Conservation (phyloP, 805 yeast genomes). For the Jamesozyma lodderae region DNA sequence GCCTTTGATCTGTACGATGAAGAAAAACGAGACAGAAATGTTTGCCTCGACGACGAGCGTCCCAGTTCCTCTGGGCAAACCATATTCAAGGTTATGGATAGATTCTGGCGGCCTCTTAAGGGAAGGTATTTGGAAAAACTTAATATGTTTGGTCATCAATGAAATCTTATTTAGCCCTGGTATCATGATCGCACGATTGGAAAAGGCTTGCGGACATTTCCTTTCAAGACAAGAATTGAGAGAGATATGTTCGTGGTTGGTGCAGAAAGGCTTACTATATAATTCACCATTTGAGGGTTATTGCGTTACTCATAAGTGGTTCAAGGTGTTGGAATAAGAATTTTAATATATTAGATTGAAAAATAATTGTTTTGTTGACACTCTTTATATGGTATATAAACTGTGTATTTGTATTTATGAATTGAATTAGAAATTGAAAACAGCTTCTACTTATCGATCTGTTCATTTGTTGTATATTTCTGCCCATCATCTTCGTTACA, state of each 20-base stretch:
- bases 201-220: conserved; percentile 18
- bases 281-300: conserved; percentile 17
- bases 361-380: too few species aligned
- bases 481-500: conserved; percentile 7
- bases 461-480: neutral
- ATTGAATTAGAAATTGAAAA: too few species aligned
- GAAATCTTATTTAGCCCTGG: conserved; percentile 51
- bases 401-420: too few species aligned
- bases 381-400: too few species aligned
- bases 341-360: neutral
- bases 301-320: conserved; percentile 20
- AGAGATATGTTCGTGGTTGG: conserved; percentile 39
- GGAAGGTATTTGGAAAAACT: conserved; percentile 47
- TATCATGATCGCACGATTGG: conserved; percentile 26
- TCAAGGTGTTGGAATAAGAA: conserved; percentile 9
- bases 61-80: conserved; percentile 48
- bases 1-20: conserved; percentile 42
- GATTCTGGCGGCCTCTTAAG: conserved; percentile 56
- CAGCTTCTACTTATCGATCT: too few species aligned
- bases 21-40: conserved; percentile 3
- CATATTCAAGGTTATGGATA: conserved; percentile 67
- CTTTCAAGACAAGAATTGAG: conserved; percentile 34
- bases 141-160: conserved; percentile 40
- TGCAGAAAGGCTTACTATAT: conserved; percentile 22
- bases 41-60: conserved; percentile 8